Conservation (phyloP, 2,329 filamentous ascomycete species). For the Lecanosticta acicola region DNA sequence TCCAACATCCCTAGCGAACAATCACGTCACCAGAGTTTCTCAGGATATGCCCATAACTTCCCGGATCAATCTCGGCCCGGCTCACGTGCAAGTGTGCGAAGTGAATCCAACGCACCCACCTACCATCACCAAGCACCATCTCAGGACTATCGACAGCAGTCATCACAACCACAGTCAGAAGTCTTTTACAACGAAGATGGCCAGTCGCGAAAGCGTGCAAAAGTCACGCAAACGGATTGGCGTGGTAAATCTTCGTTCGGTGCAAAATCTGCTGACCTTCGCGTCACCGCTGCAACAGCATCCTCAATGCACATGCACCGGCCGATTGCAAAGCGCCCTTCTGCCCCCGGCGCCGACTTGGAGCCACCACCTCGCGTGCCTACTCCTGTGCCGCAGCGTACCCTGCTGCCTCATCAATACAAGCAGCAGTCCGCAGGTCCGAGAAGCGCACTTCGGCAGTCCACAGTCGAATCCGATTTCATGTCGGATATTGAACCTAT, state of each 20-base stretch:
- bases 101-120: conserved; percentile 27
- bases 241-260: conserved; percentile 68
- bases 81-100: conserved; percentile 31
- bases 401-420: conserved; percentile 32
- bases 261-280: conserved; percentile 62
- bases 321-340: conserved; percentile 55
- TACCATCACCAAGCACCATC: conserved; percentile 21
- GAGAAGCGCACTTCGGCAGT: conserved; percentile 29
- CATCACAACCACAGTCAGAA: conserved; percentile 20
- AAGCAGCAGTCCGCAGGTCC: conserved; percentile 24
- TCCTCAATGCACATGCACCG: conserved; percentile 81
- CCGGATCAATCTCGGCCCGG: conserved; percentile 30
- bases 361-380: conserved; percentile 71
- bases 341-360: conserved; percentile 49
- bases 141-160: conserved; percentile 15
- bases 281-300: conserved; percentile 85
- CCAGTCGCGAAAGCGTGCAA: conserved; percentile 70
- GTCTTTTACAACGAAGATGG: conserved; percentile 43
- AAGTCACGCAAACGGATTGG: conserved; percentile 66
- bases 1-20: conserved; percentile 31
- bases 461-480: conserved; percentile 28
- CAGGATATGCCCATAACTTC: conserved; percentile 22
- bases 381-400: conserved; percentile 61
- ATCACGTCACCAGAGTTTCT: conserved; percentile 33
- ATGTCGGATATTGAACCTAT: conserved; percentile 29